Percentiles rank a stretch among this genome's conserved stretches.
phyloP scores from a whole-genome alignment of 2,329 filamentous ascomycete species.

The Exophiala sideris region DNA sequence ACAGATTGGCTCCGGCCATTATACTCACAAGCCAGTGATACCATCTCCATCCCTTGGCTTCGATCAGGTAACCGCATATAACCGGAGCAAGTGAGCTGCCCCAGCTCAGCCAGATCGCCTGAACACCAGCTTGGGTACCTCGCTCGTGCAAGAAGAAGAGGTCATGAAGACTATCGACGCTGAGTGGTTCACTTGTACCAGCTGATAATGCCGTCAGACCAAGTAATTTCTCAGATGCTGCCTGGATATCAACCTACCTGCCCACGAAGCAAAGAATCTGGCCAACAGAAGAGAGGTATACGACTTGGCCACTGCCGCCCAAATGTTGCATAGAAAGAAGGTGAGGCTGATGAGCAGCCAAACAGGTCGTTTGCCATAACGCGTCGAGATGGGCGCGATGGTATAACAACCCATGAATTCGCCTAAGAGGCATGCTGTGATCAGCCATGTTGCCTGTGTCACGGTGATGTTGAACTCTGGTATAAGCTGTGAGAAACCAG shows the following conservation, averaged over 20 bases:
- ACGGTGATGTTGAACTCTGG: slow-evolving; percentile 1
- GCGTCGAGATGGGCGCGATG: slow-evolving; percentile 33
- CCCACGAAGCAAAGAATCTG: slow-evolving; percentile 34
- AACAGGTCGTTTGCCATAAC: slow-evolving; percentile 36
- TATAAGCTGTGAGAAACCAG: slow-evolving; percentile 5
- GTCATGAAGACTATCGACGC: slow-evolving; percentile 53
- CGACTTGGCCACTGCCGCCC: slow-evolving; percentile 39
- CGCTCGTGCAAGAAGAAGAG: slow-evolving; percentile 58
- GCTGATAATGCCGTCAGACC: slow-evolving; percentile 44
- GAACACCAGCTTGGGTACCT: slow-evolving; percentile 35
- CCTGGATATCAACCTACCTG: not conserved
- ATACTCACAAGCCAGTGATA: slow-evolving; percentile 37
- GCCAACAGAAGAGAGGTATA: slow-evolving; percentile 32
- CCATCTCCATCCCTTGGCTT: slow-evolving; percentile 37
- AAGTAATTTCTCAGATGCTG: too few relatives aligned
- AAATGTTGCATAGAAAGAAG: slow-evolving; percentile 37
- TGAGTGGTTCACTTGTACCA: slow-evolving; percentile 50
- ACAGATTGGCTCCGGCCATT: slow-evolving; percentile 32
- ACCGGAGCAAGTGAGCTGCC: slow-evolving; percentile 36
- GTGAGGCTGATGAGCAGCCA: slow-evolving; percentile 36
- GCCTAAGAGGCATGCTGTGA: not conserved
- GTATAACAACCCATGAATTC: not conserved
- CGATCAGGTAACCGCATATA: slow-evolving; percentile 36
- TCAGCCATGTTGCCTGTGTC: not conserved
- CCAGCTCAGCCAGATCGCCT: slow-evolving; percentile 34